These are phyloP conservation scores for Cucumis variabilis DNA, from an alignment of 331 rosid species.

Conservation along the genomic window DNA sequence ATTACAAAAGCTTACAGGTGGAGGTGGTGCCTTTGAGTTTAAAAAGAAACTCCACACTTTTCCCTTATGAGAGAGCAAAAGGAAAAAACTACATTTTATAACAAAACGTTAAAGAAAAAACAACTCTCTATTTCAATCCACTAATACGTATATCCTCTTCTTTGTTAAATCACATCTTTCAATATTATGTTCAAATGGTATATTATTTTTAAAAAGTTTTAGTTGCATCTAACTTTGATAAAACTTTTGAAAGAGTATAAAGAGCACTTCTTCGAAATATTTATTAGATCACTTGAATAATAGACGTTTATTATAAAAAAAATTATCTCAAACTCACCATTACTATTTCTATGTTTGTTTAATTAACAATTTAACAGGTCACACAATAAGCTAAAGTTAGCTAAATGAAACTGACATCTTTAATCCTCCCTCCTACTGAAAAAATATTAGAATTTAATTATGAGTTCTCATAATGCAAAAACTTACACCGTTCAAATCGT, in stretches of 20 bases:
- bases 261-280: too few species aligned
- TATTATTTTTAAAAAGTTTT: neutral
- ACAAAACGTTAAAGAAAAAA: neutral
- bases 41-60: neutral
- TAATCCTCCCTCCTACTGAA: too few species aligned
- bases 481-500: too few species aligned
- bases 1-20: neutral
- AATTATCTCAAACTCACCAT: neutral
- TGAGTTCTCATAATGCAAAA: neutral
- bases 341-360: neutral
- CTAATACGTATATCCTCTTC: neutral
- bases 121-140: neutral
- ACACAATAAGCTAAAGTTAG: too few species aligned
- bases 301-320: neutral
- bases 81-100: neutral
- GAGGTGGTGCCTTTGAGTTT: constrained; percentile 7
- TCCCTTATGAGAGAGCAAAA: neutral
- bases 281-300: too few species aligned
- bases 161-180: neutral
- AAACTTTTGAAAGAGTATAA: too few species aligned
- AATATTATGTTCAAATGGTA: neutral
- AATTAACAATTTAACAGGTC: too few species aligned
- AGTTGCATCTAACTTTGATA: neutral
- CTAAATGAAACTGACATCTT: too few species aligned
- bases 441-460: too few species aligned